Base-by-base conservation (phyloP, 768 basidiomycete genomes). In the Boletus reticulatus region DNA sequence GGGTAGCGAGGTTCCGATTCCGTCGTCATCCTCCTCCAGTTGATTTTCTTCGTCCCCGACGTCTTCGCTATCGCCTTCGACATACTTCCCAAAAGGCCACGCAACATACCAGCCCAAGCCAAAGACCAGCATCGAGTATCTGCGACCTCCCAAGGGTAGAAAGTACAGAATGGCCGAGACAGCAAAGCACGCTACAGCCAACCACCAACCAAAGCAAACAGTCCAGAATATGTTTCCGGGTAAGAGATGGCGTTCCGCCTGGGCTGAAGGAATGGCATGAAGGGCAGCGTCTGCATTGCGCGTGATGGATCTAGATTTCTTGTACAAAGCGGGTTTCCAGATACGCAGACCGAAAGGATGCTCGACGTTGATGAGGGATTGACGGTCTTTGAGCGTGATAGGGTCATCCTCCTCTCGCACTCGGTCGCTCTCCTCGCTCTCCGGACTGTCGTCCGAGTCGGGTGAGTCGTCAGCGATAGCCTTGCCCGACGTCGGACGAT, bases 61-160 rank as follows among this genome's bases (percentile, higher is more conserved):
- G 4, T 76, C 70, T 37, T 77, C 75, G 22, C 76, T 68, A 56
- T 87, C 86, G 12, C 94, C 92, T 71, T 98, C 94, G 46, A 99
- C 92, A 68, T 98, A 99, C 72, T 98, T 98, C 19, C 97, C 95
- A 67, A 99, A 99, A 3, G 97, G 97, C 97, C 97, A 98, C 20
- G 84, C 83, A 50, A 98, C 81, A 70, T 99, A 99, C 91, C 94
- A 97, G 7, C 94, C 94, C 24, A 99, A 75, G 14, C 97, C 97
- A 65, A 85, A 93, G 6, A 98, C 76, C 31, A 98, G 79, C n/a
- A 81, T 83, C 3, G 92, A 84, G 69, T 96, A 98, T 47, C 83
- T 86, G 60, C 78, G 79, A 42, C 94, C 94, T 13, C 97, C 96
- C 44, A 81, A 80, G 0, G 95, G 91, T 7, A 93, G 75, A 42